phyloP scores from a whole-genome alignment of 352 stramenopile genomes.

The Thalassiosira mediterranea region DNA sequence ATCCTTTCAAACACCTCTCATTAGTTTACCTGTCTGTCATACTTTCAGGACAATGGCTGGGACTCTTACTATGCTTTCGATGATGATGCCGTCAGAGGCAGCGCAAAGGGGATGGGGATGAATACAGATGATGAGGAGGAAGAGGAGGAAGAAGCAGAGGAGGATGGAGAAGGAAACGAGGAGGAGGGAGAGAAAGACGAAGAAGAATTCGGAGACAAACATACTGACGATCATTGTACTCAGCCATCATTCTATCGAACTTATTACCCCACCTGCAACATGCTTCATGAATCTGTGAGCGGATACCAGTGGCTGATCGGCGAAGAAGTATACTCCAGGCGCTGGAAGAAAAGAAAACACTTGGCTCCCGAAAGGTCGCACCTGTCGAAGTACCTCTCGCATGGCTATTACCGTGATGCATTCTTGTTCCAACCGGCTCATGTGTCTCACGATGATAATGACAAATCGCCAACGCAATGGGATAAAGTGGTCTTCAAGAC shows the following conservation, averaged over 20 bases:
- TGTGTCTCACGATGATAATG: too few relatives aligned
- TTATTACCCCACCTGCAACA: constrained; percentile 55
- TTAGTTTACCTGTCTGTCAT: too few relatives aligned
- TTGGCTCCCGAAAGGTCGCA: constrained; percentile 8
- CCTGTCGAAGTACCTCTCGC: constrained; percentile 37
- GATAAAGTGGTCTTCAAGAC: constrained; percentile 56
- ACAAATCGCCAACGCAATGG: constrained; percentile 10
- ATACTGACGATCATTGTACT: constrained; percentile 37
- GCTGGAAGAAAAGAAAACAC: constrained; percentile 13
- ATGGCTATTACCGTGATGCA: constrained; percentile 62
- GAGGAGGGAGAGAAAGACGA: constrained; percentile 4
- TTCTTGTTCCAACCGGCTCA: too few relatives aligned
- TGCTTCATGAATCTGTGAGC: constrained; percentile 47
- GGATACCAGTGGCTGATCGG: constrained; percentile 53
- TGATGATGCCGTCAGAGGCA: constrained; percentile 49
- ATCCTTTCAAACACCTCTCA: too few relatives aligned
- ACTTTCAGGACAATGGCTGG: constrained; percentile 27
- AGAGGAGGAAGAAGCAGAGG: too few relatives aligned
- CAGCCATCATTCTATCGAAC: constrained; percentile 46
- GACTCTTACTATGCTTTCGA: constrained; percentile 54
- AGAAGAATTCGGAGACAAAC: neutral
- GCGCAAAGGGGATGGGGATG: constrained; percentile 29
- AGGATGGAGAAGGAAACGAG: constrained; percentile 15
- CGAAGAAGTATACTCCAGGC: constrained; percentile 18
- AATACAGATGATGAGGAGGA: constrained; percentile 6